Conservation (phyloP, 202 grass and related monocot species). For the Zoysia matrella region DNA sequence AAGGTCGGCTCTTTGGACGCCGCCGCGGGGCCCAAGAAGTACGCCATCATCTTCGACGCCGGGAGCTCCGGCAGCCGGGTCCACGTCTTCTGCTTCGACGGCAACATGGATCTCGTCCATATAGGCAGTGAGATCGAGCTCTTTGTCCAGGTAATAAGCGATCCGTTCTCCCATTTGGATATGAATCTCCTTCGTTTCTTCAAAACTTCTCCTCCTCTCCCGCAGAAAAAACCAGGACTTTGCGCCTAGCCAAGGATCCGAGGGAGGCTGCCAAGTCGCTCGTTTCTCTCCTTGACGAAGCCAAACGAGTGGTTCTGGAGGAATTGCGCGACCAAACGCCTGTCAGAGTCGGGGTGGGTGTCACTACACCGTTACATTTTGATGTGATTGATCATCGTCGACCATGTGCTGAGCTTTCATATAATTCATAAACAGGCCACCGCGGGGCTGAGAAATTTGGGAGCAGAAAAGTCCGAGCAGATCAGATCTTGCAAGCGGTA, state of each 20-base stretch:
- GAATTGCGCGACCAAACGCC: conserved; percentile 77
- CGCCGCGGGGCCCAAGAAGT: conserved; percentile 43
- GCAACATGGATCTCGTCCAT: conserved; percentile 75
- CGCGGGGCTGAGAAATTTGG: conserved; percentile 85
- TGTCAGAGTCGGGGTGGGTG: conserved; percentile 86
- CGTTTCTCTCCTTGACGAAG: conserved; percentile 69
- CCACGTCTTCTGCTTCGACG: conserved; percentile 89
- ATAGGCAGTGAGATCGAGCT: conserved; percentile 92
- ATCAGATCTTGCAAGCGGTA: conserved; percentile 95
- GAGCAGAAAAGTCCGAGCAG: conserved; percentile 68
- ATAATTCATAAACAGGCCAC: conserved; percentile 57
- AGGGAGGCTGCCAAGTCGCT: conserved; percentile 81
- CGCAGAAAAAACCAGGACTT: conserved; percentile 80
- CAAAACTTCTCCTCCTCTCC: neutral
- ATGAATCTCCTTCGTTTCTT: conserved; percentile 45
- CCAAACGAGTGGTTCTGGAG: conserved; percentile 63
- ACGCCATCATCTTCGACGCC: conserved; percentile 92
- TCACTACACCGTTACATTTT: neutral
- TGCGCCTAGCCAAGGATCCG: conserved; percentile 60
- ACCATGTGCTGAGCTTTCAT: conserved; percentile 20
- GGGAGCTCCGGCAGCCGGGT: conserved; percentile 50
- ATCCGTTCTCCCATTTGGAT: neutral
- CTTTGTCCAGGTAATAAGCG: conserved; percentile 70
- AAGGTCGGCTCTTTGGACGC: conserved; percentile 35
- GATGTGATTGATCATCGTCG: neutral